A percentile compares a stretch with the other conserved stretches of the same genome.
Evolutionary conservation across 169 alveolate species (phyloP).

Genomic region (Cryptosporidium sp.): DNA sequence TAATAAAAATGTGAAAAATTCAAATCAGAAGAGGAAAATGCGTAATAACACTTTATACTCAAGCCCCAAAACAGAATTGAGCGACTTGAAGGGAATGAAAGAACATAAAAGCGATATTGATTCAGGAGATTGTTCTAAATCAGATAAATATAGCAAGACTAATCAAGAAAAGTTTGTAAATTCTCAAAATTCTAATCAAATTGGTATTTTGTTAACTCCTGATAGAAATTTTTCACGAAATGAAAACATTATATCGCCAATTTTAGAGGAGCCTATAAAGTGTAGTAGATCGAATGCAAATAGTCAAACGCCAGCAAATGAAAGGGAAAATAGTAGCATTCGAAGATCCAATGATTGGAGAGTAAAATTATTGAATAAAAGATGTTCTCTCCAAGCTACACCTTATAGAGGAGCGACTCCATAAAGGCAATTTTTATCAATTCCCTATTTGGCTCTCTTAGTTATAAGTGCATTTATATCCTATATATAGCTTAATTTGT

Average conservation of each 20-base stretch:
- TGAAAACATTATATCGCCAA: neutral
- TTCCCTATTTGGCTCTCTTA: neutral
- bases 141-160: neutral
- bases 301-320: neutral
- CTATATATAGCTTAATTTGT: constrained; percentile 1
- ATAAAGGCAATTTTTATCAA: neutral
- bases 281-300: neutral
- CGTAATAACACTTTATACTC: constrained; percentile 9
- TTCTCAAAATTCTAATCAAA: neutral
- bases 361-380: constrained; percentile 39
- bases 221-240: neutral
- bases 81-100: neutral
- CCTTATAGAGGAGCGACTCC: constrained; percentile 1
- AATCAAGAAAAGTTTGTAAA: neutral
- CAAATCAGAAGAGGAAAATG: constrained; percentile 17
- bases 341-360: constrained; percentile 66
- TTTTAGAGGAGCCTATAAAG: neutral
- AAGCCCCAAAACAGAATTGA: neutral
- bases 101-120: neutral
- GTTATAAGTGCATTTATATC: neutral
- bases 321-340: constrained; percentile 35
- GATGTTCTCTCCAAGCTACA: constrained; percentile 23
- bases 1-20: neutral
- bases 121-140: neutral
- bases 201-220: constrained; percentile 19